Percentiles rank a stretch among this genome's conserved stretches.
Evolutionary conservation across 1,139 yeast species (phyloP).

Genomic region (Scheffersomyces insectosa): DNA sequence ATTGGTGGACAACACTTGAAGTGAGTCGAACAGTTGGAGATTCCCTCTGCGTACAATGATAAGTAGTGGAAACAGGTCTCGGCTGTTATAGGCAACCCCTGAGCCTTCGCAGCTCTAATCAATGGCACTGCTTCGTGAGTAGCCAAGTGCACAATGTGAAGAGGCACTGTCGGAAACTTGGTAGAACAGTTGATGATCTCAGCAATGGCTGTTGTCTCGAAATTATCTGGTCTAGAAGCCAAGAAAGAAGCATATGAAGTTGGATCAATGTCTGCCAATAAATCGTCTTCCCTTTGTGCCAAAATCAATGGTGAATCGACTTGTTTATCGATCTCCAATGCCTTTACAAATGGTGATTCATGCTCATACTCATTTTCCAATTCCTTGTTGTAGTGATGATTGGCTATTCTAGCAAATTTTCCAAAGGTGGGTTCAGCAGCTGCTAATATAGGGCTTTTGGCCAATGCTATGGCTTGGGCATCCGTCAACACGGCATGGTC

Average conservation of each 20-base stretch:
- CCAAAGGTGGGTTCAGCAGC: conserved; percentile 62
- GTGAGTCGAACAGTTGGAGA: conserved; percentile 74
- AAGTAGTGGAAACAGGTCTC: conserved; percentile 95
- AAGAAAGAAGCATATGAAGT: conserved; percentile 71
- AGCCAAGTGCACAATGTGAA: conserved; percentile 90
- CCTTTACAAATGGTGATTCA: conserved; percentile 18
- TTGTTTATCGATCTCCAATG: conserved; percentile 10
- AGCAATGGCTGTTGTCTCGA: conserved; percentile 81
- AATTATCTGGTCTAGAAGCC: conserved; percentile 83
- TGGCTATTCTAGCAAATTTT: conserved; percentile 47
- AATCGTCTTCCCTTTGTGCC: conserved; percentile 46
- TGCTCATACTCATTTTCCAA: conserved; percentile 12
- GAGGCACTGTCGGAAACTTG: conserved; percentile 60
- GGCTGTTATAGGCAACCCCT: conserved; percentile 64
- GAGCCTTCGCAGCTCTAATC: conserved; percentile 60
- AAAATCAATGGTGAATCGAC: conserved; percentile 42
- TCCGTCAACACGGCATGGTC: conserved; percentile 43
- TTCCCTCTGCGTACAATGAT: conserved; percentile 71
- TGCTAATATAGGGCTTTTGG: conserved; percentile 53
- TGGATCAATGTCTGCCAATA: conserved; percentile 56
- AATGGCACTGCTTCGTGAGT: conserved; percentile 80
- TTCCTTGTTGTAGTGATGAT: conserved; percentile 19
- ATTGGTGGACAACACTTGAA: conserved; percentile 96
- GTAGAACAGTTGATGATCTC: conserved; percentile 66
- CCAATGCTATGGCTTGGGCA: conserved; percentile 52